Conservation (phyloP, 1,139 yeast species). For the Hansenula lynferdii region DNA sequence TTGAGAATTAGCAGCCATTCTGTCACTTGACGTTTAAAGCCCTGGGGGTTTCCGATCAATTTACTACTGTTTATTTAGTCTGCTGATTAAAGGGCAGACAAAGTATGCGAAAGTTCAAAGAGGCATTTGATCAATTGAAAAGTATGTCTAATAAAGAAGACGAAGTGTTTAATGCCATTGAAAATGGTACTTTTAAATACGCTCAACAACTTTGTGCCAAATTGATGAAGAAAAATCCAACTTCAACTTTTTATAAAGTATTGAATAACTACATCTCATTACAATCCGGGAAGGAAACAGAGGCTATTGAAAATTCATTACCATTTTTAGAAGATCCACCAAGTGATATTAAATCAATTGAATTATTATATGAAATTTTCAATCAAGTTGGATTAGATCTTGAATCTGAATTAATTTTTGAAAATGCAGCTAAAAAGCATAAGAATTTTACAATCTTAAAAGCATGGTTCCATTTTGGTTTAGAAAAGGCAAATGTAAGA, state of each 20-base stretch:
- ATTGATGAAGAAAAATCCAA: conserved; percentile 52
- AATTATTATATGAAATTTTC: conserved; percentile 37
- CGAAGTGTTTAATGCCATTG: conserved; percentile 38
- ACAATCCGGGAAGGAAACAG: conserved; percentile 37
- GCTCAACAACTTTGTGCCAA: conserved; percentile 49
- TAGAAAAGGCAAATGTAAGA: conserved; percentile 33
- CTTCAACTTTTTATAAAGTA: conserved; percentile 48
- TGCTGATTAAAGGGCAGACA: no score
- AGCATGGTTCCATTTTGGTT: conserved; percentile 42
- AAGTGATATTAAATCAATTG: conserved; percentile 48
- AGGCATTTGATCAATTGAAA: neutral
- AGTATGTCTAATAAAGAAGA: conserved; percentile 19
- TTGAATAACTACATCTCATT: conserved; percentile 40
- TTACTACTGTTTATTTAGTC: no score
- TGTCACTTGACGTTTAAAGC: no score
- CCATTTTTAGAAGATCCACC: conserved; percentile 44
- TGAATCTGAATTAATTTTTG: conserved; percentile 44
- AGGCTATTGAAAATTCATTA: conserved; percentile 39
- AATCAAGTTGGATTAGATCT: conserved; percentile 28
- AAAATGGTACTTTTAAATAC: conserved; percentile 45
- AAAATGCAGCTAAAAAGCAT: conserved; percentile 50
- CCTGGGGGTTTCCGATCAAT: no score
- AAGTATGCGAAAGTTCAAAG: no score
- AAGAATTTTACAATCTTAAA: conserved; percentile 40
- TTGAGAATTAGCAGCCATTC: neutral